Base-by-base conservation (phyloP, 1,139 yeast genomes). In the Pichia sp. region DNA sequence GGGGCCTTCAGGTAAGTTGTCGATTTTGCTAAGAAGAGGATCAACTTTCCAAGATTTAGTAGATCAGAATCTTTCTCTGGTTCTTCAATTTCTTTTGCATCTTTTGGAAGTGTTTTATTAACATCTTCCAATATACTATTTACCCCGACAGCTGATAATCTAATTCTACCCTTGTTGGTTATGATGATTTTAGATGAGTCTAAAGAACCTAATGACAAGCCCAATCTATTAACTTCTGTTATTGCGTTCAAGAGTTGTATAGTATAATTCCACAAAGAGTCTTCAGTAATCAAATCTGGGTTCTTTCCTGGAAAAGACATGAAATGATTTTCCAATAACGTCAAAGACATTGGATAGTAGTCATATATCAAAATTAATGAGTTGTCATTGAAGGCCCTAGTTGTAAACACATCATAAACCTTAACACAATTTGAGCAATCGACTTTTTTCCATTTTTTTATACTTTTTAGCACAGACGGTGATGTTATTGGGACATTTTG, bases 351-450 rank as follows among this genome's bases (percentile, higher is more conserved):
- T 31, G 95, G 93, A 66, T 77, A 84, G 67, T 80, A 88, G 62
- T 87, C 95, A 65, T 83, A 82, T 5, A 84, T 82, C 48, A 84
- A 70, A 58, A 79, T 81, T 54, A 86, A 71, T 1, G 89, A 83
- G 57, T 79, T 77, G 61, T 87, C 93, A 44, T 90, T 92, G 72
- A 95, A 93, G 5, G 92, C 88, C 59, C 90, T 80, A 10, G 95
- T 85, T 1, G 97, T 87, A 68, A 93, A 93, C 10, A 95, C 90
- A 67, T 92, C 97, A 52, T 81, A 78, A 8, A 90, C 71, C 44
- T 78, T 76, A 1, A 87, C 89, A 16, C 90, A 73, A 62, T 85
- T 84, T 13, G 92, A 79, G 60, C 74, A 73, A 32, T 76, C 70
- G 10, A 81, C 65, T 45, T 70, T 68, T 49, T 70, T 71, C 90